phyloP scores from a whole-genome alignment of 495 filamentous ascomycete genomes.

The Talaromyces nanjingensis region DNA sequence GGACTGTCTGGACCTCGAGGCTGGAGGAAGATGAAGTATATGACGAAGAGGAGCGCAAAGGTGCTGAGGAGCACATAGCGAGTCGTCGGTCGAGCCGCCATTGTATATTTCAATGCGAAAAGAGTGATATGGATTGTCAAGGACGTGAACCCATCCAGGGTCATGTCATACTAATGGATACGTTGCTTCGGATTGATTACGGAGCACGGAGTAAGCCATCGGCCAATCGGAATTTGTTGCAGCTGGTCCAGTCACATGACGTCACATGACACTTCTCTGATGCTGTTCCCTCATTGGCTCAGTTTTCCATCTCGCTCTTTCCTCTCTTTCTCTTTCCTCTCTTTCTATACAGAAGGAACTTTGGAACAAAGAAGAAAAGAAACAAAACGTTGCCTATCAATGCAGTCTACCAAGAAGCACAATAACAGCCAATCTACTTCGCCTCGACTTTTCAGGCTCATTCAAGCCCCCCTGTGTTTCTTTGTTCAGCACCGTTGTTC shows the following conservation, averaged over 20 bases:
- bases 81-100: slow-evolving; percentile 38
- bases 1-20: slow-evolving; percentile 36
- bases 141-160: not conserved
- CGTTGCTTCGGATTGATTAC: not conserved
- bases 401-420: not conserved
- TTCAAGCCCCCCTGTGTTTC: not conserved
- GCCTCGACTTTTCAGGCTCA: not conserved
- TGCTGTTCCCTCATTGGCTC: not conserved
- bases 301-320: not conserved
- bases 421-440: not conserved
- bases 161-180: not conserved
- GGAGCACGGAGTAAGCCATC: not conserved
- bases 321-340: too few relatives aligned
- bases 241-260: not conserved
- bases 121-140: not conserved
- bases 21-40: slow-evolving; percentile 30
- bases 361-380: not conserved
- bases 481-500: not conserved
- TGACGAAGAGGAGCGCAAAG: slow-evolving; percentile 26
- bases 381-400: not conserved
- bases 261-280: not conserved
- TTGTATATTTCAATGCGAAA: slow-evolving; percentile 8
- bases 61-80: slow-evolving; percentile 33
- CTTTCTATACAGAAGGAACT: not conserved
- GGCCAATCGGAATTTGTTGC: not conserved